Evolutionary conservation across 2,329 filamentous ascomycete species (phyloP).

Genomic region (Xylariaceae sp.): DNA sequence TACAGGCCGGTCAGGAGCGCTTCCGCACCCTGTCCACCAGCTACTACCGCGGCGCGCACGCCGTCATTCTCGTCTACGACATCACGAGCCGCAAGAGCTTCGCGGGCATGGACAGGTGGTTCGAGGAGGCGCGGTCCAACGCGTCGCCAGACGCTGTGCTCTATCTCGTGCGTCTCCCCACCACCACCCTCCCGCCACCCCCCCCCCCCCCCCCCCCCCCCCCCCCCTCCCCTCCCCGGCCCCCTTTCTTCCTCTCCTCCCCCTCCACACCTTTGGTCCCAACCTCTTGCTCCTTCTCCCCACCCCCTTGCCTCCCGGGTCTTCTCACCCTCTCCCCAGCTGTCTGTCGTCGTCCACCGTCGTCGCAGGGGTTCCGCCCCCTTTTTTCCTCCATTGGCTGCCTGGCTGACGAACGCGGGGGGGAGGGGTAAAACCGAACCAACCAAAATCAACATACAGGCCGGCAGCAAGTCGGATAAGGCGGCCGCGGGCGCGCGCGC

Average conservation of each 20-base stretch:
- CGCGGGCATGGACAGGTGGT: slow-evolving; percentile 45
- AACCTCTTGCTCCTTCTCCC: not conserved
- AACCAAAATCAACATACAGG: slow-evolving; percentile 19
- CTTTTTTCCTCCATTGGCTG: not conserved
- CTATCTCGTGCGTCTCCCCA: slow-evolving; percentile 36
- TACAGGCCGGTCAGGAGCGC: slow-evolving; percentile 37
- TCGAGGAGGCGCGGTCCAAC: slow-evolving; percentile 44
- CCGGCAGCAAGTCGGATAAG: slow-evolving; percentile 46
- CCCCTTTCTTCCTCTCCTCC: too few species aligned
- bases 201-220: too few species aligned
- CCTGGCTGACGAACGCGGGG: slow-evolving; percentile 8
- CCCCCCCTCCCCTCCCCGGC: too few species aligned
- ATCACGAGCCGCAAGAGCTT: slow-evolving; percentile 42
- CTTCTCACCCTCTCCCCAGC: not conserved
- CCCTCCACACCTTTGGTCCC: not conserved
- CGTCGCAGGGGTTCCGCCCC: not conserved
- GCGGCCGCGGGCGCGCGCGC: slow-evolving; percentile 30
- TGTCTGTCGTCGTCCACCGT: not conserved
- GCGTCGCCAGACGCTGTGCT: slow-evolving; percentile 40
- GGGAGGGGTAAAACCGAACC: too few species aligned
- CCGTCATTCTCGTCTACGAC: slow-evolving; percentile 43
- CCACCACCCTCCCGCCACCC: too few species aligned
- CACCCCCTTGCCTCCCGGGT: not conserved
- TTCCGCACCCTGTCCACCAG: slow-evolving; percentile 43
- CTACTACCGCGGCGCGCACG: slow-evolving; percentile 44